Conservation (phyloP, 805 yeast genomes). For the Suhomyces sp. region DNA sequence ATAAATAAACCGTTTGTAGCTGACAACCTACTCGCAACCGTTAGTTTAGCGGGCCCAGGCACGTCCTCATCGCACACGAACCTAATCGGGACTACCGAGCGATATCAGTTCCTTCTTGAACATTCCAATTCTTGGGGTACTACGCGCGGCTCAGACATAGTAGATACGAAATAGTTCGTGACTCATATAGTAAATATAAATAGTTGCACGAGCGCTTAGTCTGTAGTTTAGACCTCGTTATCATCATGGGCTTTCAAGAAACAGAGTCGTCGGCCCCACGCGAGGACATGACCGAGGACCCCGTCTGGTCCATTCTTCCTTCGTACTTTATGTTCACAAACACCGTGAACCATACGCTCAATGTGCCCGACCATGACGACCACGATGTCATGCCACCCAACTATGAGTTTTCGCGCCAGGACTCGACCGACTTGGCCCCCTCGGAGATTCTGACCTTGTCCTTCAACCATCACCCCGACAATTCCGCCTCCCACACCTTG, state of each 20-base stretch:
- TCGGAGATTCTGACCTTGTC: neutral
- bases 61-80: neutral
- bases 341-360: conserved; percentile 4
- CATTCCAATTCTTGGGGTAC: neutral
- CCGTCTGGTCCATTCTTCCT: conserved; percentile 39
- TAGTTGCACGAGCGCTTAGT: neutral
- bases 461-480: neutral
- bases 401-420: conserved; percentile 9
- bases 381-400: conserved; percentile 16
- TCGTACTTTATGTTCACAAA: conserved; percentile 35
- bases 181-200: neutral
- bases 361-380: conserved; percentile 1
- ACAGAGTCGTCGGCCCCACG: neutral
- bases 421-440: neutral
- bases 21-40: neutral
- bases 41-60: neutral
- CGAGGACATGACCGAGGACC: conserved; percentile 9
- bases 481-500: neutral
- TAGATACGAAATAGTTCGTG: neutral
- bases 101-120: neutral
- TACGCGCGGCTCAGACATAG: neutral
- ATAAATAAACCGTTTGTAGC: too few species aligned
- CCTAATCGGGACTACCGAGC: neutral
- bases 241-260: neutral
- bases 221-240: neutral